A percentile compares a stretch with the other conserved stretches of the same genome.
Evolutionary conservation across 306 rosid genomes (phyloP).

Genomic region (Castanospermum australe): DNA sequence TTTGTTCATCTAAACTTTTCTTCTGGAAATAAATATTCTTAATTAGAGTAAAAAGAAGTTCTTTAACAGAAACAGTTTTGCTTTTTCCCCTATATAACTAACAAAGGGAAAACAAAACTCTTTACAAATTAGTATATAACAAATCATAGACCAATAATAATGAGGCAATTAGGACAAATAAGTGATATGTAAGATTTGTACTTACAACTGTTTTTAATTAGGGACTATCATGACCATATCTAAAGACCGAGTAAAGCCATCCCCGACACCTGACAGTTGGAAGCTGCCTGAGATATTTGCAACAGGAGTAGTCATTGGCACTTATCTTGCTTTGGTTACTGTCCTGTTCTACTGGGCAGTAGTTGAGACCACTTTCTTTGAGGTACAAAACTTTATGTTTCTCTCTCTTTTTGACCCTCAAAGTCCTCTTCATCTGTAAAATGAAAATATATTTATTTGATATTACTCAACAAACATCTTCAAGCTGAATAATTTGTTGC

Average conservation of each 20-base stretch:
- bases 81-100: background rate
- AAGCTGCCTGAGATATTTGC: slow-evolving; percentile 85
- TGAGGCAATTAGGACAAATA: background rate
- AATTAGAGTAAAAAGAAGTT: background rate
- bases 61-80: background rate
- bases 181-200: background rate
- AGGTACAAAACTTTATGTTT: slow-evolving; percentile 45
- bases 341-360: slow-evolving; percentile 72
- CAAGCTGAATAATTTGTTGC: slow-evolving; percentile 16
- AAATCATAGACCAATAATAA: background rate
- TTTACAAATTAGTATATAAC: background rate
- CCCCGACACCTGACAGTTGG: slow-evolving; percentile 90
- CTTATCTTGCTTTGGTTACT: slow-evolving; percentile 79
- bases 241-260: slow-evolving; percentile 81
- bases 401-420: background rate
- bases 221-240: slow-evolving; percentile 94
- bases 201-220: slow-evolving; percentile 19
- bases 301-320: slow-evolving; percentile 81
- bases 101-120: background rate
- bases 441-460: background rate
- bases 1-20: background rate
- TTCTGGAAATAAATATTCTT: background rate
- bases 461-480: background rate
- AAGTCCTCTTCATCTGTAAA: background rate
- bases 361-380: slow-evolving; percentile 67